Evolutionary conservation across 2,329 filamentous ascomycete species (phyloP), one percentile per base, ranked within the genome.

Genomic region (Penicillium sp.): DNA sequence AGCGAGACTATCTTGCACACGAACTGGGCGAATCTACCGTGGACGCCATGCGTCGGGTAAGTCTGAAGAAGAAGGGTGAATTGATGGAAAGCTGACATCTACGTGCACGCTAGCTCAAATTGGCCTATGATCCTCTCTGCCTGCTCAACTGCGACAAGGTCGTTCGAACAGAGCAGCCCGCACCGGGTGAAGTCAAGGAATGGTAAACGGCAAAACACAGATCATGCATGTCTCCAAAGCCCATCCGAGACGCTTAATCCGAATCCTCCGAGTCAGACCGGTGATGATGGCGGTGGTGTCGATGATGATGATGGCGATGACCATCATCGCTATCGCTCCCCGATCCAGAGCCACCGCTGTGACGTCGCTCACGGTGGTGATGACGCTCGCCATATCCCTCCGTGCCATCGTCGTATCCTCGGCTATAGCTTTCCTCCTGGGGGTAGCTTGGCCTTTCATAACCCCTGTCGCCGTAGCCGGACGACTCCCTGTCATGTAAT

Each of bases 91-190:
- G 11, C 25, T 27, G 25, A 27, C 25, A 27, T 27, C 25, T 27
- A 27, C 25, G 25, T 27, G 25, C 12, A 13, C 10, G 9, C 6
- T 13, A 27, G 25, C 25, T 27, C 4, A 82, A 82, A 65, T 68
- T 75, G 59, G 76, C 79, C 10, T 76, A 79, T 51, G 79, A 82
- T 55, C 79, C 79, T n/a, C 61, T 79, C n/a, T 77, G 77, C 51
- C 55, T 81, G 48, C 67, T 81, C 16, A 82, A 82, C 50, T 79
- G 75, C 52, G 77, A 82, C 58, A 82, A 82, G 62, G 70, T 80
- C 43, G 71, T 81, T n/a, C 65, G 77, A n/a, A 65, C 73, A 26
- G 68, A 76, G 47, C 51, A 57, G 45, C 71, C 74, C 6, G 65
- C 62, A 39, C 50, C 61, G 12, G 74, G 72, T 2, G 74, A 77